Evolutionary conservation across 2,329 filamentous ascomycete species (phyloP).

Genomic region (Pestalotiopsis sp.): DNA sequence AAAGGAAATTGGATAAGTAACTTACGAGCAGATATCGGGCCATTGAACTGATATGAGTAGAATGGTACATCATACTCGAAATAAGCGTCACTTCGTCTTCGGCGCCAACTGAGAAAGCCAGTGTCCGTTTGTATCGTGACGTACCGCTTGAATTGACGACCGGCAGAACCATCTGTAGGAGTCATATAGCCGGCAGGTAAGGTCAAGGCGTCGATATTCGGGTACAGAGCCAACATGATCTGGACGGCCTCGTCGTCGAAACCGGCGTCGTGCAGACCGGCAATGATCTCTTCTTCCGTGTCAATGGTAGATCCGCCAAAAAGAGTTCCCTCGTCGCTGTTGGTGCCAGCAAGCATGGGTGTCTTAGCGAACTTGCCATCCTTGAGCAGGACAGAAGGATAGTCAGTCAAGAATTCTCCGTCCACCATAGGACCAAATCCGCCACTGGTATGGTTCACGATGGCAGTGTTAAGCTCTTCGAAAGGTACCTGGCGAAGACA

Average conservation of each 20-base stretch:
- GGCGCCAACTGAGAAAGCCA: background rate
- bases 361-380: background rate
- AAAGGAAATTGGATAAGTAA: accelerated
- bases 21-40: background rate
- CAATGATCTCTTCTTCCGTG: too few species aligned
- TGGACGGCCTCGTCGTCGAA: too few species aligned
- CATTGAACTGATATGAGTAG: background rate
- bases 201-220: background rate
- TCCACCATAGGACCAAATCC: background rate
- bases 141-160: background rate
- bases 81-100: background rate
- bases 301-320: too few species aligned
- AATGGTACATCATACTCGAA: background rate
- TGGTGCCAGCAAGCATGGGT: background rate
- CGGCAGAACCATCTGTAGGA: background rate
- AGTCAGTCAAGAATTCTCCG: background rate
- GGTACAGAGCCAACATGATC: background rate
- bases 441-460: background rate
- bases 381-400: background rate
- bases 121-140: background rate
- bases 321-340: background rate
- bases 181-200: background rate
- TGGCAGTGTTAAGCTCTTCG: background rate
- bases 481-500: background rate
- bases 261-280: too few species aligned